Percentiles rank a stretch among this genome's conserved stretches.
Evolutionary conservation across 73 alveolate genomes (phyloP).

Genomic region (Symbiodinium natans): DNA sequence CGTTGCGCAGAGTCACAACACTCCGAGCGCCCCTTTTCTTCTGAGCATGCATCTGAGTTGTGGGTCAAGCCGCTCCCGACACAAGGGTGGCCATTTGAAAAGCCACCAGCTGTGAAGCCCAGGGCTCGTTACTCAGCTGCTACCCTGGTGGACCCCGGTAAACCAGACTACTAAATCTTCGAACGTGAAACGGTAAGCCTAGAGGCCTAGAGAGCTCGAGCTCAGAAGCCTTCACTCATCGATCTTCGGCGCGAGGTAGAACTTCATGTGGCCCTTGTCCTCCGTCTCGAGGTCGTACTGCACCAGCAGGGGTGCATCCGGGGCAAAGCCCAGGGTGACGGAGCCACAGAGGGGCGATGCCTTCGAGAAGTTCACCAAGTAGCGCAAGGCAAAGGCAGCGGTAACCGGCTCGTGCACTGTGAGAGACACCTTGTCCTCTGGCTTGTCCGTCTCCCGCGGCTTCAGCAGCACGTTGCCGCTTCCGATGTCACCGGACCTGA

Average conservation of each 20-base stretch:
- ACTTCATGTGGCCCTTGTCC: conserved; percentile 88
- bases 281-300: conserved; percentile 68
- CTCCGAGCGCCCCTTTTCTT: not conserved
- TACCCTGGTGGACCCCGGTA: not conserved
- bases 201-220: no score
- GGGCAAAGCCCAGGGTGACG: conserved; percentile 41
- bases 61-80: not conserved
- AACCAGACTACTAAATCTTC: not conserved
- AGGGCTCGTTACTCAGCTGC: not conserved
- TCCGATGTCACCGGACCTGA: conserved; percentile 83
- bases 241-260: conserved; percentile 92
- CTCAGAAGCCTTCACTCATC: conserved; percentile 29
- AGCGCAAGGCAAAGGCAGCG: conserved; percentile 78
- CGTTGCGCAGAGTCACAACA: no score
- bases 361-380: conserved; percentile 72
- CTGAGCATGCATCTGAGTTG: not conserved
- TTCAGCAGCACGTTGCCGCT: conserved; percentile 89
- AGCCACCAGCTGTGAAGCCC: not conserved
- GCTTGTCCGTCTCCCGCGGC: conserved; percentile 66
- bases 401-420: conserved; percentile 89
- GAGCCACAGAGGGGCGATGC: conserved; percentile 22
- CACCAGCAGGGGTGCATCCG: conserved; percentile 76
- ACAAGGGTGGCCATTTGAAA: not conserved
- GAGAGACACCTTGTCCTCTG: conserved; percentile 51
- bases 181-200: no score